Conservation (phyloP, 352 stramenopile genomes). For the Phytophthora citricola region DNA sequence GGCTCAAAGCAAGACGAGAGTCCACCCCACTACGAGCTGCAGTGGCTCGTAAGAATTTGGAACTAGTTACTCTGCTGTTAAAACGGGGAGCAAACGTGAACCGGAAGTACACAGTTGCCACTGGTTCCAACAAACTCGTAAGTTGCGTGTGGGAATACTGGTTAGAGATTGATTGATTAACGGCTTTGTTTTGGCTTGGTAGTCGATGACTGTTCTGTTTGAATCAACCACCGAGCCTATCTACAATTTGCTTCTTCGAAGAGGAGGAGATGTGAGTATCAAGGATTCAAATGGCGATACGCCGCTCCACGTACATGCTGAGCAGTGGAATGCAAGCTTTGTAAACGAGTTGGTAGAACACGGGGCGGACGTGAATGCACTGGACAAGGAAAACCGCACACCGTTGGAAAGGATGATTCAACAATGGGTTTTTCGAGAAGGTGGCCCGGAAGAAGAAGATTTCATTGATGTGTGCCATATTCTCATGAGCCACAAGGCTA, state of each 20-base stretch:
- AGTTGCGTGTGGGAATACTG: not conserved
- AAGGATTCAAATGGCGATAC: constrained; percentile 33
- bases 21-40: constrained; percentile 39
- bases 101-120: constrained; percentile 23
- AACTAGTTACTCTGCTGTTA: constrained; percentile 30
- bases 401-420: constrained; percentile 22
- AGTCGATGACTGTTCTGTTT: constrained; percentile 35
- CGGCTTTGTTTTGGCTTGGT: not conserved
- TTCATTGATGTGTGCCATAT: constrained; percentile 39
- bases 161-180: not conserved
- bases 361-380: constrained; percentile 30
- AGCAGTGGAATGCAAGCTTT: constrained; percentile 30
- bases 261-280: constrained; percentile 27
- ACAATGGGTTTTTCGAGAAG: constrained; percentile 25
- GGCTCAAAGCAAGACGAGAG: constrained; percentile 40
- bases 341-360: constrained; percentile 26
- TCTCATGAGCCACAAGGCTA: constrained; percentile 34
- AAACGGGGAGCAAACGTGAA: constrained; percentile 37
- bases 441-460: constrained; percentile 27
- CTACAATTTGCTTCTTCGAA: constrained; percentile 26
- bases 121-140: constrained; percentile 24
- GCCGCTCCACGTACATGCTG: constrained; percentile 30
- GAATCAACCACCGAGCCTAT: constrained; percentile 30
- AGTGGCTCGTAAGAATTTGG: constrained; percentile 27
- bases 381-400: constrained; percentile 31